These are phyloP conservation scores for Trichosanthes truncata DNA, from an alignment of 306 rosid species.

Conservation along the genomic window DNA sequence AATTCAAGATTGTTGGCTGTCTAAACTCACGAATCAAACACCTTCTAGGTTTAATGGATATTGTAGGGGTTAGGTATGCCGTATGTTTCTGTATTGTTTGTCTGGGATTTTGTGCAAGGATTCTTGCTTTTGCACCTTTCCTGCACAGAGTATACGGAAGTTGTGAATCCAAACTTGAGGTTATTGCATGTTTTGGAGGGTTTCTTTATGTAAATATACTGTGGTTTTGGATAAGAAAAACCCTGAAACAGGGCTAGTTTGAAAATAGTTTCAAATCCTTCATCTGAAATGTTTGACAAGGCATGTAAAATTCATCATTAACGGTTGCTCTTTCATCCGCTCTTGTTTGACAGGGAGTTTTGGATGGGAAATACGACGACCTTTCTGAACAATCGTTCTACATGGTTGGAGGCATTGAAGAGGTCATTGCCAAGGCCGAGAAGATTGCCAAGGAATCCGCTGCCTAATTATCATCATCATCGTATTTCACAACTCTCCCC, in stretches of 20 bases:
- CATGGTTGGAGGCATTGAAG: slow-evolving; percentile 98
- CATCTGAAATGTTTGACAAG: not conserved
- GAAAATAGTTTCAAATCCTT: not conserved
- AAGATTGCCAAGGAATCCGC: slow-evolving; percentile 84
- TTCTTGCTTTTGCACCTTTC: not conserved
- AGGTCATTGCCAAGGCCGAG: slow-evolving; percentile 91
- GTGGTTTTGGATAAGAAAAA: not conserved
- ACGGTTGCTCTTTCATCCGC: not conserved
- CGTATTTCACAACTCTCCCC: not conserved
- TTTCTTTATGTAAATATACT: not conserved
- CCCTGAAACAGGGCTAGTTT: not conserved
- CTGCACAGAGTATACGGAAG: not conserved
- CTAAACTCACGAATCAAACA: not conserved
- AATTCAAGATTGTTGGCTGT: not conserved
- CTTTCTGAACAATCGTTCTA: slow-evolving; percentile 83
- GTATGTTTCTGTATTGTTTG: not conserved
- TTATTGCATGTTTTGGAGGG: not conserved
- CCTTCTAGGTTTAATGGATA: not conserved
- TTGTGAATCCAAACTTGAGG: not conserved
- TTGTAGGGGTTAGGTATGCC: not conserved
- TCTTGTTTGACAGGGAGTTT: slow-evolving; percentile 52
- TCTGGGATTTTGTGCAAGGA: not conserved
- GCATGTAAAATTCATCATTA: not conserved
- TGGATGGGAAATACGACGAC: slow-evolving; percentile 92
- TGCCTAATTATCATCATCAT: slow-evolving; percentile 11